phyloP scores from a whole-genome alignment of 2,329 filamentous ascomycete species.

The Xylariaceae sp. region DNA sequence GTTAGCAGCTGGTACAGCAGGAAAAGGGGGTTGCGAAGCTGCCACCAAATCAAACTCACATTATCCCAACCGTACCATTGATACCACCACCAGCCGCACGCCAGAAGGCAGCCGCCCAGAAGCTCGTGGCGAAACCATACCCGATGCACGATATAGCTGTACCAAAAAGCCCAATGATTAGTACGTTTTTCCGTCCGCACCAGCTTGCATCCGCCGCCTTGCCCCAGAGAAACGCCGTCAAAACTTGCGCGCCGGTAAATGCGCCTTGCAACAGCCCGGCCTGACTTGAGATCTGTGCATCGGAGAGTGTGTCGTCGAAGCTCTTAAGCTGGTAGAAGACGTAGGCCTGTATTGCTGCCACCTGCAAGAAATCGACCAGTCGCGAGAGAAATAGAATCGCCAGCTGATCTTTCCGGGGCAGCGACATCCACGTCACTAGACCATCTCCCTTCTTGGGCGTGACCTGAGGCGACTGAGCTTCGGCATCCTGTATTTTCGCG shows the following conservation, averaged over 20 bases:
- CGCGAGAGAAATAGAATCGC: constrained; percentile 72
- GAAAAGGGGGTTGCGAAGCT: not conserved
- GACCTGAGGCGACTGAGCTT: constrained; percentile 28
- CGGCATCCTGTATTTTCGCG: constrained; percentile 23
- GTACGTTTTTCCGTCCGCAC: constrained; percentile 70
- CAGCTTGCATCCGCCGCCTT: constrained; percentile 64
- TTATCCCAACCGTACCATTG: constrained; percentile 57
- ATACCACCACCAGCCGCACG: constrained; percentile 66
- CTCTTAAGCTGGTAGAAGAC: constrained; percentile 78
- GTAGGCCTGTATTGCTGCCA: constrained; percentile 72
- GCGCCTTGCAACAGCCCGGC: constrained; percentile 73
- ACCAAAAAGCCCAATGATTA: constrained; percentile 72
- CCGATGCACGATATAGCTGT: constrained; percentile 71
- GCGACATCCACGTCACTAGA: constrained; percentile 69
- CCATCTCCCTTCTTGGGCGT: constrained; percentile 24
- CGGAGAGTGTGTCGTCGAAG: constrained; percentile 61
- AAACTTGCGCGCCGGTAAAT: constrained; percentile 75
- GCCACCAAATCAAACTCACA: constrained; percentile 42
- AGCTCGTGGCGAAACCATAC: constrained; percentile 73
- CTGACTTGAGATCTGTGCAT: constrained; percentile 66
- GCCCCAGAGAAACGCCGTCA: constrained; percentile 77
- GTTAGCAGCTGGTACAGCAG: constrained; percentile 3
- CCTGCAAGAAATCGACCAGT: constrained; percentile 74
- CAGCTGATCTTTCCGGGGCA: constrained; percentile 75
- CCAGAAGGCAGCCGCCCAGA: constrained; percentile 69